These are phyloP conservation scores for Amphirosellinia nigrospora DNA, from an alignment of 495 filamentous ascomycete species.

Conservation along the genomic window DNA sequence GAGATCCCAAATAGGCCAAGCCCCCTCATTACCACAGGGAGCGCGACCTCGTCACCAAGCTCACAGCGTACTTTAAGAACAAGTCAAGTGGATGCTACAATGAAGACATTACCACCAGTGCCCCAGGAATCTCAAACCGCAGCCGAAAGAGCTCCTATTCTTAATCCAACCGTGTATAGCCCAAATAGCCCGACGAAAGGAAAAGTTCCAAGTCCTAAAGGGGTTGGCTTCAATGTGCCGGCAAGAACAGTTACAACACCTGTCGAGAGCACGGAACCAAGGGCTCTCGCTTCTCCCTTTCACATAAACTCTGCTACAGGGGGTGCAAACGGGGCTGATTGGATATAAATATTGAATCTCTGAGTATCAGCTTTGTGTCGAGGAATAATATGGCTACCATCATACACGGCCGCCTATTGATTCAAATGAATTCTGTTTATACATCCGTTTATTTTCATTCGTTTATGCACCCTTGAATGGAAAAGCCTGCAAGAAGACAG, in stretches of 20 bases:
- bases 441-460: not conserved
- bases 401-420: not conserved
- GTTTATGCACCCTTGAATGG: not conserved
- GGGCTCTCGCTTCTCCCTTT: slow-evolving; percentile 18
- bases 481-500: not conserved
- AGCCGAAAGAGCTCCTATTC: slow-evolving; percentile 33
- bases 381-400: not conserved
- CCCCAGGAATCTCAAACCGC: slow-evolving; percentile 31
- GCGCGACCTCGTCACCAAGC: slow-evolving; percentile 17
- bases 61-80: slow-evolving; percentile 30
- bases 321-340: slow-evolving; percentile 29
- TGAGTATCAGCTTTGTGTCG: not conserved
- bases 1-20: slow-evolving; percentile 35
- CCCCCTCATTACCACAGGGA: slow-evolving; percentile 30
- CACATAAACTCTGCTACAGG: slow-evolving; percentile 31
- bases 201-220: slow-evolving; percentile 51
- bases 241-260: slow-evolving; percentile 35
- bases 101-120: slow-evolving; percentile 46
- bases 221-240: slow-evolving; percentile 49
- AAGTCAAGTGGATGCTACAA: slow-evolving; percentile 34
- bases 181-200: slow-evolving; percentile 48
- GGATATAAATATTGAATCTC: slow-evolving; percentile 30
- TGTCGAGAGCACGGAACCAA: slow-evolving; percentile 17
- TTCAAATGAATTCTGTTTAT: not conserved
- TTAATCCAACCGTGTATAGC: slow-evolving; percentile 50